These are phyloP conservation scores for Xerophyta viscosa DNA, from an alignment of 106 monocot genomes.

Conservation along the genomic window DNA sequence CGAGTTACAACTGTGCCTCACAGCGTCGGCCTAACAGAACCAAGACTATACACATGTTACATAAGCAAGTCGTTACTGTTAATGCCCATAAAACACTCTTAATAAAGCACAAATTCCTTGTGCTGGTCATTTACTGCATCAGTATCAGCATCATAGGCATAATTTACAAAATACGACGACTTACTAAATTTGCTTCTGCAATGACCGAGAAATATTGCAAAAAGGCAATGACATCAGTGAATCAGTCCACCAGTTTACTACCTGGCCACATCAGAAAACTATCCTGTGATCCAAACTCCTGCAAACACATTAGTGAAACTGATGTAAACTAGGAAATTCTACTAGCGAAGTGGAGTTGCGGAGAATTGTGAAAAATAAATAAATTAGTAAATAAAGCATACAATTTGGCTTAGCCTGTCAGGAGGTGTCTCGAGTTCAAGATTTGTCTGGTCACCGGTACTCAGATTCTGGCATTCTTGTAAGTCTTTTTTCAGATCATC, in stretches of 20 bases:
- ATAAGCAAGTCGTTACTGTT: too few species aligned
- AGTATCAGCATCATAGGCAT: too few species aligned
- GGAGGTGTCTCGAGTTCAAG: conserved; percentile 36
- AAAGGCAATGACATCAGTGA: background rate
- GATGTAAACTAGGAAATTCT: background rate
- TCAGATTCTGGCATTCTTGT: conserved; percentile 64
- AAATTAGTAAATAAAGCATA: conserved; percentile 12
- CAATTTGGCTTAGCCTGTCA: conserved; percentile 84
- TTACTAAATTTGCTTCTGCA: too few species aligned
- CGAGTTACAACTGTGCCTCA: too few species aligned
- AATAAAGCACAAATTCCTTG: too few species aligned
- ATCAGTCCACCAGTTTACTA: conserved; percentile 22
- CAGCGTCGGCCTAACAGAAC: too few species aligned
- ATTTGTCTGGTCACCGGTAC: conserved; percentile 19
- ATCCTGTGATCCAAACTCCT: conserved; percentile 96
- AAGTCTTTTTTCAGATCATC: conserved; percentile 71
- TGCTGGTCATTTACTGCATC: too few species aligned
- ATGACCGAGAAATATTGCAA: too few species aligned
- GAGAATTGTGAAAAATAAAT: background rate
- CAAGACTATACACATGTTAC: too few species aligned
- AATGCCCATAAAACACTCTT: too few species aligned
- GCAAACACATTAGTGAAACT: conserved; percentile 9
- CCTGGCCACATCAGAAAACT: conserved; percentile 48
- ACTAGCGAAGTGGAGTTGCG: background rate
- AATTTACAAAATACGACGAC: too few species aligned